Conservation (phyloP, 352 stramenopile species). For the Salisapilia sapeloensis region DNA sequence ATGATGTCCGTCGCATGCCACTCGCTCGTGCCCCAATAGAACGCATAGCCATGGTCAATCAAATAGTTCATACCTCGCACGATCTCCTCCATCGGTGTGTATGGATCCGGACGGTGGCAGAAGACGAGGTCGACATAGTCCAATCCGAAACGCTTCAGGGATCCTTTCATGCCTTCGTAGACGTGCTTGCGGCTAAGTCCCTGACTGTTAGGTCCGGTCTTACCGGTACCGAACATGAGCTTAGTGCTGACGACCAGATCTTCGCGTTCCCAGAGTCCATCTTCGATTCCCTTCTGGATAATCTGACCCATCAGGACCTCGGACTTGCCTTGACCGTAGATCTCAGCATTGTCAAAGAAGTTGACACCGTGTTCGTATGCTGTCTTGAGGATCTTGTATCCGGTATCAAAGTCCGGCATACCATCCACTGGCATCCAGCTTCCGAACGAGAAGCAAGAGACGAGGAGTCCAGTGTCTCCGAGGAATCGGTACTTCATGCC, state of each 20-base stretch:
- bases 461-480: conserved; percentile 13
- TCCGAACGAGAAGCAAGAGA: conserved; percentile 18
- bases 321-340: conserved; percentile 14
- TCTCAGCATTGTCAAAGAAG: conserved; percentile 27
- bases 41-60: conserved; percentile 15
- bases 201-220: conserved; percentile 3
- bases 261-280: conserved; percentile 12
- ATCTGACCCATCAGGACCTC: conserved; percentile 23
- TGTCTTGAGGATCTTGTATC: conserved; percentile 13
- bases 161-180: conserved; percentile 11
- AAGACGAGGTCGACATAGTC: conserved; percentile 33
- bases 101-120: conserved; percentile 15
- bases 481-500: conserved; percentile 14
- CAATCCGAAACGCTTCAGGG: conserved; percentile 8
- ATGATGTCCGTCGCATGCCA: conserved; percentile 29
- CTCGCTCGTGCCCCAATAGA: conserved; percentile 30
- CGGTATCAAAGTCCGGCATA: conserved; percentile 4
- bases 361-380: conserved; percentile 25
- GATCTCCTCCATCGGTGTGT: conserved; percentile 15
- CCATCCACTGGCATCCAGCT: conserved; percentile 11
- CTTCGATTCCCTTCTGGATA: conserved; percentile 16
- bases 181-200: conserved; percentile 14
- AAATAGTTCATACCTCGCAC: conserved; percentile 29
- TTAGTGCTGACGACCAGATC: conserved; percentile 38
- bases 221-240: conserved; percentile 14